phyloP scores from a whole-genome alignment of 2,329 filamentous ascomycete species.

The Colletotrichum simmondsii region DNA sequence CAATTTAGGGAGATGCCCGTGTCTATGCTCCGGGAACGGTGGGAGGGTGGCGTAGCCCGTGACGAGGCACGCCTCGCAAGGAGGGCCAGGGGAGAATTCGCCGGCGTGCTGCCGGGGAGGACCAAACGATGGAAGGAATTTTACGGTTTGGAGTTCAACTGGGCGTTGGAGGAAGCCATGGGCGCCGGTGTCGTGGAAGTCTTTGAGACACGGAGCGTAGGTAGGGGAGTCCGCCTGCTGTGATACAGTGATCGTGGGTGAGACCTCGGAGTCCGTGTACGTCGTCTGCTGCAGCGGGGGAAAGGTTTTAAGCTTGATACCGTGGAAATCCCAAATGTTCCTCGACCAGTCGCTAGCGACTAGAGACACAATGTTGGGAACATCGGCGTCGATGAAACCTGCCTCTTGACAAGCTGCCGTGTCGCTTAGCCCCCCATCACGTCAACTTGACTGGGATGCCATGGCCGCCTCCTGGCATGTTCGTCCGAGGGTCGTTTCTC shows the following conservation, averaged over 20 bases:
- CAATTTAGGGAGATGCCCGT: constrained; percentile 73
- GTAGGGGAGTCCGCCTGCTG: constrained; percentile 68
- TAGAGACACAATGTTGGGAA: neutral
- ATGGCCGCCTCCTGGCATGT: constrained; percentile 5
- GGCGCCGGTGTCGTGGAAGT: constrained; percentile 77
- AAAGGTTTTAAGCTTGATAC: constrained; percentile 10
- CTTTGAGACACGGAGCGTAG: constrained; percentile 81
- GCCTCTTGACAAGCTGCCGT: neutral
- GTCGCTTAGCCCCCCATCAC: neutral
- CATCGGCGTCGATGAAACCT: constrained; percentile 9
- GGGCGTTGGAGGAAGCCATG: constrained; percentile 77
- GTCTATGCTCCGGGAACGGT: constrained; percentile 71
- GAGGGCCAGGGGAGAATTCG: constrained; percentile 64
- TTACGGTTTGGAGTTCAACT: constrained; percentile 76
- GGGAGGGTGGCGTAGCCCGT: constrained; percentile 72
- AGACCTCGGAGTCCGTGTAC: neutral
- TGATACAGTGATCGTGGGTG: constrained; percentile 38
- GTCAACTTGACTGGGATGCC: neutral
- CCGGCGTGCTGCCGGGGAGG: constrained; percentile 67
- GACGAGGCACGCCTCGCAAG: constrained; percentile 60
- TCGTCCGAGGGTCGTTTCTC: neutral
- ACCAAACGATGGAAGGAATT: constrained; percentile 79
- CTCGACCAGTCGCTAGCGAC: neutral
- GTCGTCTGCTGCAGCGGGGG: neutral
- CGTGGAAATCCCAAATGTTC: neutral